Conservation (phyloP, 192 early-diverging fungal species). For the Umbelopsis sp. region DNA sequence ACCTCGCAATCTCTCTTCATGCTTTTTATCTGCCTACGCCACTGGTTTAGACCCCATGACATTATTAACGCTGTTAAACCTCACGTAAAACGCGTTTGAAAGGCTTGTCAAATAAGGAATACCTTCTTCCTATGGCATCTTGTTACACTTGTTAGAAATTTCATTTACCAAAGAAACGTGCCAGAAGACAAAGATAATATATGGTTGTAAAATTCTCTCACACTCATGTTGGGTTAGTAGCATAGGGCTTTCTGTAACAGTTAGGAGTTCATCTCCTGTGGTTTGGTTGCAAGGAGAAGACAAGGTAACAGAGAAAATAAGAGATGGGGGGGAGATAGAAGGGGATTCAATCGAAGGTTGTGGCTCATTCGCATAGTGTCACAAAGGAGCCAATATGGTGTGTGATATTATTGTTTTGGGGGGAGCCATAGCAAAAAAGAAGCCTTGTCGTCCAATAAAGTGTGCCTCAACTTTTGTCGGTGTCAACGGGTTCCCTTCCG, state of each 20-base stretch:
- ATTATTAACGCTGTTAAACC: not conserved
- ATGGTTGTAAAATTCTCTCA: too few species aligned
- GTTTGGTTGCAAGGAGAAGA: not conserved
- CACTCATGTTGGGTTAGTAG: too few species aligned
- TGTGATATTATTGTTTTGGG: constrained; percentile 2
- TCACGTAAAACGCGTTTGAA: not conserved
- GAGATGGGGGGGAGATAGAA: not conserved
- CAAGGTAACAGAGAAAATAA: not conserved
- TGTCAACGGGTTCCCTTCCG: constrained; percentile 18
- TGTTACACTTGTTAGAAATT: too few species aligned
- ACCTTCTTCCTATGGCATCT: too few species aligned
- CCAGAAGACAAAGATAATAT: too few species aligned
- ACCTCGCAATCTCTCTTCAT: constrained; percentile 3
- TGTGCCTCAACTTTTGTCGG: not conserved
- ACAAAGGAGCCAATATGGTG: constrained; percentile 12
- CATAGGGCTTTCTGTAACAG: too few species aligned
- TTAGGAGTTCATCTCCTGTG: not conserved
- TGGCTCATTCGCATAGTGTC: constrained; percentile 16
- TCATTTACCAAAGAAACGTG: too few species aligned
- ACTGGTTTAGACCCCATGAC: constrained; percentile 13
- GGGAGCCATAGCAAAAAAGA: not conserved
- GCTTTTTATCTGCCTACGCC: constrained; percentile 1
- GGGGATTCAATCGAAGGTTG: not conserved
- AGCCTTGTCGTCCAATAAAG: not conserved
- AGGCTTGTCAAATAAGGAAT: not conserved